Evolutionary conservation across 768 basidiomycete genomes (phyloP).

Genomic region (Dioszegia aurantiaca): DNA sequence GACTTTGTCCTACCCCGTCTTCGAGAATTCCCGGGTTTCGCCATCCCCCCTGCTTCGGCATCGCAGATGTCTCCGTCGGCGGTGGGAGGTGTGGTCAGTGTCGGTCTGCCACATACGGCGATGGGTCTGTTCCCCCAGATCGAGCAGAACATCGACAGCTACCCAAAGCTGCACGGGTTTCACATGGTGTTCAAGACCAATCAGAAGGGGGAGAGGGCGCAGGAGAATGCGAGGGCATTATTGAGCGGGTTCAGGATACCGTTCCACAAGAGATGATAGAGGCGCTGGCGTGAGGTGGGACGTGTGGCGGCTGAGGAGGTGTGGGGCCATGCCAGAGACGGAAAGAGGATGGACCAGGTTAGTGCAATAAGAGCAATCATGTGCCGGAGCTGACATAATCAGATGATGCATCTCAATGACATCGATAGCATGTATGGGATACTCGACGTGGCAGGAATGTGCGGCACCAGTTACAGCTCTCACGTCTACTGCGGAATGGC

Average conservation of each 20-base stretch:
- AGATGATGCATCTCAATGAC: too few relatives aligned
- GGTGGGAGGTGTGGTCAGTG: conserved; percentile 80
- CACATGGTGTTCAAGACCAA: conserved; percentile 92
- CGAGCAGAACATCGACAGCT: conserved; percentile 87
- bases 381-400: too few relatives aligned
- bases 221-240: conserved; percentile 79
- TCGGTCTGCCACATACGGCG: conserved; percentile 78
- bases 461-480: too few relatives aligned
- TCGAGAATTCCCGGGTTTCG: conserved; percentile 81
- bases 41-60: conserved; percentile 71
- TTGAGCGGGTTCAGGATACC: conserved; percentile 91
- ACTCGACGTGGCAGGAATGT: too few relatives aligned
- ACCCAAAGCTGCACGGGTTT: conserved; percentile 82
- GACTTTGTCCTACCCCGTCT: conserved; percentile 95
- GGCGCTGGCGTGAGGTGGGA: not conserved
- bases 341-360: not conserved
- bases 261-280: conserved; percentile 59
- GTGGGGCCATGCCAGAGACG: not conserved
- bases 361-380: too few relatives aligned
- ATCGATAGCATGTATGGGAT: too few relatives aligned
- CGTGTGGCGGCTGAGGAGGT: not conserved
- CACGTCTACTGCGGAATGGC: conserved; percentile 8
- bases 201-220: conserved; percentile 79
- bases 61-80: conserved; percentile 66
- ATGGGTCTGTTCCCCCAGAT: conserved; percentile 93